Evolutionary conservation across 768 basidiomycete genomes (phyloP), one percentile per base, ranked within the genome.

Genomic region (Suillus subalutaceus): DNA sequence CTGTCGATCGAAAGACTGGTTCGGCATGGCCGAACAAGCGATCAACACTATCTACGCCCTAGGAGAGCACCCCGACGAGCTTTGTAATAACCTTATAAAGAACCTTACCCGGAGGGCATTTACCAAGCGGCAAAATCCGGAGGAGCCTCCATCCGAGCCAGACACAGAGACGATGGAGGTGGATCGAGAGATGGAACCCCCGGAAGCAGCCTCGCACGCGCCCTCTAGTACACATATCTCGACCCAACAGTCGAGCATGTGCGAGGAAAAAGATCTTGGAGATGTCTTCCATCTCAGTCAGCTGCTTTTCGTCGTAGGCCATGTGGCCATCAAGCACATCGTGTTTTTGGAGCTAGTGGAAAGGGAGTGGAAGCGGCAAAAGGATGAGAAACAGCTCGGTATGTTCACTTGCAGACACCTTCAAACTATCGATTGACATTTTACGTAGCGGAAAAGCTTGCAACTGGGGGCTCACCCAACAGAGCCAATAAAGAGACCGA

Each of bases 301-400:
- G 74, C 84, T 99, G n/a, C 80, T 99, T 35, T 99, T 99, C 74
- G 86, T 94, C 46, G 95, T 98, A 23, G 97, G 97, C 0, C 97
- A 99, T 75, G 92, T 97, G 37, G 95, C 97, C 13, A 94, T 99
- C 79, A 99, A 98, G 77, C 97, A 99, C 59, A 94, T 98, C 65
- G 96, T 97, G 18, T 97, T 93, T 73, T 86, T 99, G 23, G 97
- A 99, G 75, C 83, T 97, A 59, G 91, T 98, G 26, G 97, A 99
- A 76, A 82, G 96, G 43, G 97, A 99, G 74, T 92, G 94, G 88
- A 99, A 99, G 80, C 82, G 96, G 12, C 91, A 97, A 77, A 98
- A 97, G 79, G 96, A 97, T 67, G 93, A 93, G 73, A 90, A 88
- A 68, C 88, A 90, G 26, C 82, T 89, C 65, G 90, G 96, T 93